These are phyloP conservation scores for Agaricus sinodeliciosus DNA, from an alignment of 768 basidiomycete genomes.

Conservation along the genomic window DNA sequence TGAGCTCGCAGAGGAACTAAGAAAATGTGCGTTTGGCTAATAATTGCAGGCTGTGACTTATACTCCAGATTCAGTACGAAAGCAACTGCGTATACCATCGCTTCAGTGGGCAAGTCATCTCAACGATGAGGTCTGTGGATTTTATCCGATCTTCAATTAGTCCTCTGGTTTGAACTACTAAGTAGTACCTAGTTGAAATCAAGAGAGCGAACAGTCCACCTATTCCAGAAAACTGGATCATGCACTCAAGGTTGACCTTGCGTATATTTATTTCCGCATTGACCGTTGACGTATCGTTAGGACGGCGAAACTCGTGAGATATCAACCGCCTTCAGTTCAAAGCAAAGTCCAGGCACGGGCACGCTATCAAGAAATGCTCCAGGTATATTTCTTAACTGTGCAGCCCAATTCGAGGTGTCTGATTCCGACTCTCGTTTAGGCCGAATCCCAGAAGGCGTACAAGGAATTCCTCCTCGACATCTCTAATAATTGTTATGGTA, in stretches of 20 bases:
- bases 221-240: slow-evolving; percentile 51
- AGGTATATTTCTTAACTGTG: slow-evolving; percentile 22
- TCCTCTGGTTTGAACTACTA: not conserved
- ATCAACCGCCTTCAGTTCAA: slow-evolving; percentile 65
- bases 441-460: slow-evolving; percentile 62
- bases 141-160: not conserved
- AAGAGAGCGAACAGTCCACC: slow-evolving; percentile 48
- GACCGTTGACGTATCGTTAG: not conserved
- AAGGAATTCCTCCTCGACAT: slow-evolving; percentile 66
- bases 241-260: slow-evolving; percentile 52
- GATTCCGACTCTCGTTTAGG: slow-evolving; percentile 21
- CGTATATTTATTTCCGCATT: not conserved
- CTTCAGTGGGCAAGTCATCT: slow-evolving; percentile 61
- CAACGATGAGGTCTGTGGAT: slow-evolving; percentile 58
- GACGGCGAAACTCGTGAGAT: slow-evolving; percentile 38
- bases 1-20: slow-evolving; percentile 71
- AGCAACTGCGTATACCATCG: slow-evolving; percentile 62
- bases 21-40: slow-evolving; percentile 38
- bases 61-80: slow-evolving; percentile 47
- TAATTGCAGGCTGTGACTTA: not conserved
- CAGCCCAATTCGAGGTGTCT: not conserved
- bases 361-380: slow-evolving; percentile 65
- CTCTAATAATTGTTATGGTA: slow-evolving; percentile 54
- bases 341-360: slow-evolving; percentile 63
- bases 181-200: slow-evolving; percentile 75